Evolutionary conservation across 2,329 filamentous ascomycete genomes (phyloP).

Genomic region (Neurospora crassa): DNA sequence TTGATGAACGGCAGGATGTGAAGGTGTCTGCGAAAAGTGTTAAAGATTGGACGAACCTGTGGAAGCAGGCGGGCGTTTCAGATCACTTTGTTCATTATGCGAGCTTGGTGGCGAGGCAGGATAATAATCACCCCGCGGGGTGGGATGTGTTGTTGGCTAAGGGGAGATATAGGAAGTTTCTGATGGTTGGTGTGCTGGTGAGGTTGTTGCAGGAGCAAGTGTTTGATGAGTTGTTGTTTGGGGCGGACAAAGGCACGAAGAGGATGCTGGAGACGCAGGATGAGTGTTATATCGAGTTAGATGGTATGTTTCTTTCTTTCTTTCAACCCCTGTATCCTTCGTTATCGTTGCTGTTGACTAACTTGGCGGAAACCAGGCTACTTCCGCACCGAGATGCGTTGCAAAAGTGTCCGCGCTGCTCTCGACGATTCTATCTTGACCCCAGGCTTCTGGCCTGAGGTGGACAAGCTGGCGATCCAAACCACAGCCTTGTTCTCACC

Average conservation of each 20-base stretch:
- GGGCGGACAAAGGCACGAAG: constrained; percentile 21
- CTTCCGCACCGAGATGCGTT: constrained; percentile 24
- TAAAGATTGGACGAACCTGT: constrained; percentile 10
- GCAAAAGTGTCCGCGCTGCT: constrained; percentile 19
- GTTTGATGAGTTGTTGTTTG: constrained; percentile 30
- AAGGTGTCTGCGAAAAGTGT: background rate
- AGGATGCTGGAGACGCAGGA: constrained; percentile 24
- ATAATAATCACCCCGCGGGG: constrained; percentile 19
- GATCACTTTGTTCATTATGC: constrained; percentile 27
- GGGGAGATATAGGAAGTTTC: constrained; percentile 21
- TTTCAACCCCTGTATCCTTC: background rate
- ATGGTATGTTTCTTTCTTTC: constrained; percentile 21
- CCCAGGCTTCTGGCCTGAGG: constrained; percentile 26
- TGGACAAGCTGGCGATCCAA: constrained; percentile 26
- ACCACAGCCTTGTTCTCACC: constrained; percentile 27
- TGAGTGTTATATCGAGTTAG: constrained; percentile 18
- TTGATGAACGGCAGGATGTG: constrained; percentile 12
- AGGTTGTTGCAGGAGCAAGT: constrained; percentile 30
- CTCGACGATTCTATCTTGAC: constrained; percentile 20
- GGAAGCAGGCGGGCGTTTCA: constrained; percentile 16
- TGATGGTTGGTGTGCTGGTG: constrained; percentile 27
- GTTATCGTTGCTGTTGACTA: background rate
- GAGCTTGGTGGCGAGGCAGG: constrained; percentile 24
- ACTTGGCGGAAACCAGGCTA: constrained; percentile 23
- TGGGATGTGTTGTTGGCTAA: constrained; percentile 27